These are phyloP conservation scores for Colletotrichum costaricense DNA, from an alignment of 2,329 filamentous ascomycete species.

Conservation along the genomic window DNA sequence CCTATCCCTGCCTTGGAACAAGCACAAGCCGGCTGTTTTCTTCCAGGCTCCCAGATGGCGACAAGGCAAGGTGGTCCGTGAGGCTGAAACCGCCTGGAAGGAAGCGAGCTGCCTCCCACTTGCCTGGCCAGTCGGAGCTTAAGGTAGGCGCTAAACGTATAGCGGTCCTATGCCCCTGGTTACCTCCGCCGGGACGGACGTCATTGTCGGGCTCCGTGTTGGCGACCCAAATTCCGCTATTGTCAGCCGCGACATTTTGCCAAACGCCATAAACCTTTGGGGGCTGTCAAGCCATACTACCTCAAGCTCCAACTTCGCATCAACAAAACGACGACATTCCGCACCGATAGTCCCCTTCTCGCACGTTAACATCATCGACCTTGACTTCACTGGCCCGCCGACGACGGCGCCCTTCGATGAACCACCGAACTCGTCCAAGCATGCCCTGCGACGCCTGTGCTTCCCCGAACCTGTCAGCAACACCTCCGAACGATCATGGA, in stretches of 20 bases:
- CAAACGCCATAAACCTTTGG: not conserved
- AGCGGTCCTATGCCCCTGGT: constrained; percentile 26
- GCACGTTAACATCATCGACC: constrained; percentile 1
- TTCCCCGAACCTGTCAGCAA: constrained; percentile 9
- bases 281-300: constrained; percentile 7
- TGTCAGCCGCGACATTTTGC: constrained; percentile 19
- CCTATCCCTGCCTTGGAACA: not conserved
- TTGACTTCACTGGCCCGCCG: not conserved
- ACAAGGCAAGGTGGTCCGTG: constrained; percentile 25
- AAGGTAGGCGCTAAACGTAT: constrained; percentile 21
- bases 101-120: not conserved
- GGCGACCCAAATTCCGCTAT: constrained; percentile 27
- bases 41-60: not conserved
- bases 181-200: constrained; percentile 23
- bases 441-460: constrained; percentile 25
- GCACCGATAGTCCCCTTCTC: not conserved
- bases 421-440: constrained; percentile 12
- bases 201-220: constrained; percentile 31
- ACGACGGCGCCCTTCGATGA: constrained; percentile 13
- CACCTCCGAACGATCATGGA: constrained; percentile 55
- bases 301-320: not conserved
- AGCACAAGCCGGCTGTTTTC: not conserved
- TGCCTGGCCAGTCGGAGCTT: constrained; percentile 10
- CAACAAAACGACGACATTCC: not conserved
- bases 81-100: constrained; percentile 24